Percentiles rank a stretch among this genome's conserved stretches.
phyloP scores from a whole-genome alignment of 202 grass and related monocot species.

The Schoenoplectus tabernaemontani region DNA sequence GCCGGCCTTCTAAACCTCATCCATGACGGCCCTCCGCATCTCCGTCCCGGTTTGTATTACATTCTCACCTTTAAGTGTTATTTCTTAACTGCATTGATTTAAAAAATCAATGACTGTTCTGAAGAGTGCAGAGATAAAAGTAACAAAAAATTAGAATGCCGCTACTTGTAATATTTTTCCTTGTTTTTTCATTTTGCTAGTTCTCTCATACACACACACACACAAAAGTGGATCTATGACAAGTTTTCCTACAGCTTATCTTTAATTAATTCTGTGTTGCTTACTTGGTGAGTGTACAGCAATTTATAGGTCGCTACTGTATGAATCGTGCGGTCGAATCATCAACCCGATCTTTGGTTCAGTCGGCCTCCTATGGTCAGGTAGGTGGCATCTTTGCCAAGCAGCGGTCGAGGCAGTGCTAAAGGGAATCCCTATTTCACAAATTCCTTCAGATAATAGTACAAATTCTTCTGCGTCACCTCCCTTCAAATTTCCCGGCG shows the following conservation, averaged over 20 bases:
- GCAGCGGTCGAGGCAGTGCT: slow-evolving; percentile 35
- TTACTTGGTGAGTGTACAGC: slow-evolving; percentile 14
- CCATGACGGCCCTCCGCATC: not conserved
- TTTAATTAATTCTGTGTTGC: not conserved
- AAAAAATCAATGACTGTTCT: not conserved
- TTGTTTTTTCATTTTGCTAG: not conserved
- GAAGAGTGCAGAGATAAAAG: not conserved
- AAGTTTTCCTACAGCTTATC: not conserved
- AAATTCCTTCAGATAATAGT: slow-evolving; percentile 29
- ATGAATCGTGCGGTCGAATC: slow-evolving; percentile 33
- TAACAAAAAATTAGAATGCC: no score
- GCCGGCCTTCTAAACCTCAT: slow-evolving; percentile 13
- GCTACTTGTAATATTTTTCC: not conserved
- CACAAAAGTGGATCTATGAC: not conserved
- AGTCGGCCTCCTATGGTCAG: slow-evolving; percentile 31
- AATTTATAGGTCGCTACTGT: slow-evolving; percentile 33
- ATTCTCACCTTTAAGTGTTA: not conserved
- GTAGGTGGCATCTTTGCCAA: slow-evolving; percentile 33
- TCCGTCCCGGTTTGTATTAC: not conserved
- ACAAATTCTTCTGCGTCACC: slow-evolving; percentile 15
- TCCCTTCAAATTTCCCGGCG: not conserved
- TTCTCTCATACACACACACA: not conserved
- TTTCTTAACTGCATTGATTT: not conserved
- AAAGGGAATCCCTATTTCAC: slow-evolving; percentile 36
- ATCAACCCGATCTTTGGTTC: slow-evolving; percentile 33